phyloP scores from a whole-genome alignment of 2,329 filamentous ascomycete species.

The Simplicillium aogashimaense region DNA sequence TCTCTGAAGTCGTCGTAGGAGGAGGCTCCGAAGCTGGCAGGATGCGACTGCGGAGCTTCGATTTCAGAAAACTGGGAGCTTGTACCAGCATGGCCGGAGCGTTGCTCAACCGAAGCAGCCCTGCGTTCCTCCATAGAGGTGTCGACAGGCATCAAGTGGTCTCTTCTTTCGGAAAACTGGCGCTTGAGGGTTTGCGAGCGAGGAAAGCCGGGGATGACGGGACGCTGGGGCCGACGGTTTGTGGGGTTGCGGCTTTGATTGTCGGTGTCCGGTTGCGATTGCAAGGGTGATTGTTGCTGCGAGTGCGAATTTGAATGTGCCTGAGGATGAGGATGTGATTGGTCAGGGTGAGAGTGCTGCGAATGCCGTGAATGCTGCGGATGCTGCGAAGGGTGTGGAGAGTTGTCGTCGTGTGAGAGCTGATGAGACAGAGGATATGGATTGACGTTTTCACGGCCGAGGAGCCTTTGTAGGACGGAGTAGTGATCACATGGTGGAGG shows the following conservation, averaged over 20 bases:
- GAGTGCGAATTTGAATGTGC: too few species aligned
- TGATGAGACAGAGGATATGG: too few species aligned
- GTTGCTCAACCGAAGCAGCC: slow-evolving; percentile 56
- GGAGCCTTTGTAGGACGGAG: too few species aligned
- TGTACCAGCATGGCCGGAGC: slow-evolving; percentile 25
- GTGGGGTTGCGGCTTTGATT: too few species aligned
- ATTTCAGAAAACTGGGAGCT: slow-evolving; percentile 13
- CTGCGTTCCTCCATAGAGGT: slow-evolving; percentile 58
- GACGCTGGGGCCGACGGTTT: too few species aligned
- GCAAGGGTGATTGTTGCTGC: too few species aligned
- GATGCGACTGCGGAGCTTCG: not conserved
- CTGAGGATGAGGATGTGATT: too few species aligned
- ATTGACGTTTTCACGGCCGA: too few species aligned
- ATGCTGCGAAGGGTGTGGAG: slow-evolving; percentile 9
- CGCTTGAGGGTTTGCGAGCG: slow-evolving; percentile 71
- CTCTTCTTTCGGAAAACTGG: slow-evolving; percentile 70
- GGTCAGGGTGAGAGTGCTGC: too few species aligned
- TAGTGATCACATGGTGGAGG: too few species aligned
- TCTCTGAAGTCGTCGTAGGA: not conserved
- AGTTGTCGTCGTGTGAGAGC: not conserved
- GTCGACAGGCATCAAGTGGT: slow-evolving; percentile 58
- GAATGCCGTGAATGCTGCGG: slow-evolving; percentile 1
- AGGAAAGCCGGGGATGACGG: slow-evolving; percentile 68
- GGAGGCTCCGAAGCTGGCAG: not conserved
- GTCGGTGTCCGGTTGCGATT: too few species aligned